A percentile compares a stretch with the other conserved stretches of the same genome.
Conservation (phyloP, 805 yeast species). For the Candida xyloterini region DNA sequence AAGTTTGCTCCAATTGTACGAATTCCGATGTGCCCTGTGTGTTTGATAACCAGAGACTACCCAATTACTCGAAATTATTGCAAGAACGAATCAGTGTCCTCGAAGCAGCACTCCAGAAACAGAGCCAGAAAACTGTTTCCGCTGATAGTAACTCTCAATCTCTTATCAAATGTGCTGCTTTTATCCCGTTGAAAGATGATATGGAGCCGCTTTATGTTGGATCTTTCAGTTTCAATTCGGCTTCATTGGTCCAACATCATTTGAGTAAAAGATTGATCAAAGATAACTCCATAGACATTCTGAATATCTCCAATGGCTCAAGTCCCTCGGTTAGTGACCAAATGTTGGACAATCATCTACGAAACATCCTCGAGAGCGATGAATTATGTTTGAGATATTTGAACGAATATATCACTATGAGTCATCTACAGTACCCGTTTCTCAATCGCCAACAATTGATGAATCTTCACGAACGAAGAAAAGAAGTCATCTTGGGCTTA, state of each 20-base stretch:
- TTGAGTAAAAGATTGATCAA: background rate
- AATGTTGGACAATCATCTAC: constrained; percentile 1
- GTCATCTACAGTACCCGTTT: constrained; percentile 15
- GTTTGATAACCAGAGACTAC: constrained; percentile 8
- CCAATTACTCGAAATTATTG: constrained; percentile 7
- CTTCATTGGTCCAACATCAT: constrained; percentile 13
- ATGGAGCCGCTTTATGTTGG: constrained; percentile 19
- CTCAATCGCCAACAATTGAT: constrained; percentile 4
- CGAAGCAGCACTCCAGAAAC: constrained; percentile 1
- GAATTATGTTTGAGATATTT: constrained; percentile 2
- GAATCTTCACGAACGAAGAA: constrained; percentile 9
- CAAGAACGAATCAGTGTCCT: constrained; percentile 7
- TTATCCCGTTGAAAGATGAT: constrained; percentile 16
- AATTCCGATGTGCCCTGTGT: constrained; percentile 9
- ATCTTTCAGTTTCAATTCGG: constrained; percentile 14
- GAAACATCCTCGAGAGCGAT: constrained; percentile 3
- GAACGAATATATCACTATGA: constrained; percentile 4
- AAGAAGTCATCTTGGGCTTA: background rate
- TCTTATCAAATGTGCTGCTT: constrained; percentile 16
- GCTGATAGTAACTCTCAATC: background rate
- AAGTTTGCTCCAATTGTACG: constrained; percentile 8
- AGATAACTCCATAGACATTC: too few species aligned
- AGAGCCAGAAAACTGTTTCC: background rate
- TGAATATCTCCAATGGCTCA: too few species aligned
- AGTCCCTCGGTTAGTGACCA: background rate